Percentiles rank a stretch among this genome's conserved stretches.
phyloP scores from a whole-genome alignment of 1,284 basidiomycete species.

The Puccinia triticina region DNA sequence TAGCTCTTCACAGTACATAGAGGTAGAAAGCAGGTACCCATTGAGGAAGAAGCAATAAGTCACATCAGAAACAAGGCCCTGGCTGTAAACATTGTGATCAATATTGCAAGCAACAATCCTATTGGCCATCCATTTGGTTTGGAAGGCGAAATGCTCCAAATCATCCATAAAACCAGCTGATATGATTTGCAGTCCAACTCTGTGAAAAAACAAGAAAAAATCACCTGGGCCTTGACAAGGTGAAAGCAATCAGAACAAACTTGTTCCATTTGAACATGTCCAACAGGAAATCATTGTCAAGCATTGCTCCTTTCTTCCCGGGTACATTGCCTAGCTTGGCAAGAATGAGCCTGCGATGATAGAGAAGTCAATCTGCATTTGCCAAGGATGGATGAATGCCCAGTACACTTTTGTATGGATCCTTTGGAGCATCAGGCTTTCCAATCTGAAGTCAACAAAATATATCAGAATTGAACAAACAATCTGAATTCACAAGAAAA shows the following conservation, averaged over 20 bases:
- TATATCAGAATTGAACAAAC: background rate
- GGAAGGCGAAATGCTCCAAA: constrained; percentile 6
- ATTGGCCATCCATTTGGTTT: constrained; percentile 16
- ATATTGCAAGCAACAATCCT: background rate
- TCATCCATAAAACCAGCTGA: background rate
- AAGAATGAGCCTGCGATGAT: background rate
- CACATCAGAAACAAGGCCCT: no score
- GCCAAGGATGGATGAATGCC: constrained; percentile 20
- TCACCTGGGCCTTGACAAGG: background rate
- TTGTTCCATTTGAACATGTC: constrained; percentile 13
- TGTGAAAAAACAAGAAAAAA: background rate
- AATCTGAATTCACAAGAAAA: background rate
- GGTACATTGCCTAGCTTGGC: background rate
- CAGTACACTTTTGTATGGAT: background rate
- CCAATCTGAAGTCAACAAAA: background rate
- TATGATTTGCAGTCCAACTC: constrained; percentile 1
- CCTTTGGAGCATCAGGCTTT: background rate
- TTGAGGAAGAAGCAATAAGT: no score
- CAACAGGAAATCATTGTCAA: background rate
- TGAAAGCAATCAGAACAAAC: background rate
- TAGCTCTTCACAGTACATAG: constrained; percentile 9
- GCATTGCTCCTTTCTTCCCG: background rate
- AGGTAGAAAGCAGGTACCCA: constrained; percentile 26
- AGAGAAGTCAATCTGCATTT: background rate
- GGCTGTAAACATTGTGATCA: no score